A percentile compares a stretch with the other conserved stretches of the same genome.
phyloP scores from a whole-genome alignment of 2,329 filamentous ascomycete species.

The Venturia oleaginea region DNA sequence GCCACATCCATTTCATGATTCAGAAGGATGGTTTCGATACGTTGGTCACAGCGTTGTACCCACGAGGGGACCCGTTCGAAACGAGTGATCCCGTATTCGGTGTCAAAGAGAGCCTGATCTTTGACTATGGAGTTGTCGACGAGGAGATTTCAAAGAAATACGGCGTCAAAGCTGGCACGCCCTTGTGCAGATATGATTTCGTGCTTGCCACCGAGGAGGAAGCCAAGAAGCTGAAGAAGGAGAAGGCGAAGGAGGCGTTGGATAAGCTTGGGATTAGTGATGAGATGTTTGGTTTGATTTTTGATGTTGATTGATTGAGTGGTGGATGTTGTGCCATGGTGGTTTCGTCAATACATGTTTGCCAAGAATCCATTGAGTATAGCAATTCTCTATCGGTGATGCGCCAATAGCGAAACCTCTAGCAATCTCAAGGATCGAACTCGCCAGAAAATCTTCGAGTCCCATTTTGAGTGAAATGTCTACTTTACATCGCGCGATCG shows the following conservation, averaged over 20 bases:
- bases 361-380: too few relatives aligned
- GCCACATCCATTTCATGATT: constrained; percentile 87
- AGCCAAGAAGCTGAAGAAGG: constrained; percentile 55
- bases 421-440: too few relatives aligned
- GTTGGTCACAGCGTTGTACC: constrained; percentile 75
- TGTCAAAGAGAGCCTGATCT: constrained; percentile 70
- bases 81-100: constrained; percentile 79
- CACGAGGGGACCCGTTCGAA: constrained; percentile 72
- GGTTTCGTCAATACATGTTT: too few relatives aligned
- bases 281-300: constrained; percentile 5
- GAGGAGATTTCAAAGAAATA: constrained; percentile 49
- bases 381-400: too few relatives aligned
- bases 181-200: constrained; percentile 64
- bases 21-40: constrained; percentile 69
- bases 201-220: constrained; percentile 65
- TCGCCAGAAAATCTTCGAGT: too few relatives aligned
- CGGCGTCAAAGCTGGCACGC: constrained; percentile 52
- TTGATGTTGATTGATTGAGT: background rate
- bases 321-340: too few relatives aligned
- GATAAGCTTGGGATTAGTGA: constrained; percentile 21
- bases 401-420: too few relatives aligned
- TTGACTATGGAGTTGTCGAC: constrained; percentile 49
- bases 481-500: too few relatives aligned
- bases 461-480: too few relatives aligned
- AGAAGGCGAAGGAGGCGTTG: constrained; percentile 59